Percentiles rank a stretch among this genome's conserved stretches.
These are phyloP conservation scores for Myxozyma mucilagina DNA, from an alignment of 805 yeast species.

Conservation along the genomic window DNA sequence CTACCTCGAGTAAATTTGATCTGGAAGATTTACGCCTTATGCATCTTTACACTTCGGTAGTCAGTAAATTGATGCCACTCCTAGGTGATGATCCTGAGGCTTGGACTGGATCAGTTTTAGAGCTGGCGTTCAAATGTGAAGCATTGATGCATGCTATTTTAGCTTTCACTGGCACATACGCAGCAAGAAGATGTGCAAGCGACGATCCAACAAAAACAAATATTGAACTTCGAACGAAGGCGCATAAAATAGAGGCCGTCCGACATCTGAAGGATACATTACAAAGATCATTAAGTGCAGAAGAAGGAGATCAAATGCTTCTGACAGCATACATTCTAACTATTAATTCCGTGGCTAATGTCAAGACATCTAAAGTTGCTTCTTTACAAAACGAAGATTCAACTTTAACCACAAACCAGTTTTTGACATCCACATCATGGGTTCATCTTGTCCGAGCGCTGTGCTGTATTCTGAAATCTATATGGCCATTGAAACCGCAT, in stretches of 20 bases:
- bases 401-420: conserved; percentile 46
- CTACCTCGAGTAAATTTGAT: conserved; percentile 45
- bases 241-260: conserved; percentile 83
- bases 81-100: conserved; percentile 83
- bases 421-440: conserved; percentile 93
- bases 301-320: conserved; percentile 77
- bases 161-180: conserved; percentile 90
- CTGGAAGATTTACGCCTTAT: conserved; percentile 77
- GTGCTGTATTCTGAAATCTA: conserved; percentile 91
- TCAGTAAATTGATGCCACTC: conserved; percentile 85
- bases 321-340: conserved; percentile 90
- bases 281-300: conserved; percentile 66
- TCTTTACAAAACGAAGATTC: conserved; percentile 69
- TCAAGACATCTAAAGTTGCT: background rate
- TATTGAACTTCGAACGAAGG: conserved; percentile 10
- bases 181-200: conserved; percentile 54
- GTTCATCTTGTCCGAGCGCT: conserved; percentile 96
- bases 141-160: conserved; percentile 88
- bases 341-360: conserved; percentile 64
- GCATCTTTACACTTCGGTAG: conserved; percentile 83
- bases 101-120: conserved; percentile 87
- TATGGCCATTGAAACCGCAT: conserved; percentile 81
- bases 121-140: conserved; percentile 82
- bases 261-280: conserved; percentile 82
- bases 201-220: background rate